Base-by-base conservation (phyloP, 768 basidiomycete species). In the Rubroboletus satanas region DNA sequence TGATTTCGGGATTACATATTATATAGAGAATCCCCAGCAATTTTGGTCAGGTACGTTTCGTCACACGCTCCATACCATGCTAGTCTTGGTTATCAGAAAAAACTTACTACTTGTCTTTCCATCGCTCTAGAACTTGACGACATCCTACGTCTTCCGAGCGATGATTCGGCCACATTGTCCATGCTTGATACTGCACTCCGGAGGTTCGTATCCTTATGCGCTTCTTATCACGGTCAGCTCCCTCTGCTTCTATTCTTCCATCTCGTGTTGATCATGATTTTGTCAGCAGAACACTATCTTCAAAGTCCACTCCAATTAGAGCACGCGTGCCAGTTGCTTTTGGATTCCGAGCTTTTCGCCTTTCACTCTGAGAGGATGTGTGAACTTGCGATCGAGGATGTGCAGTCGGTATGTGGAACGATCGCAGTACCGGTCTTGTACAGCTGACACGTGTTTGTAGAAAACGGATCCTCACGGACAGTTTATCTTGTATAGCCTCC, bases 301-400 rank as follows among this genome's bases (percentile, higher is more conserved):
- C 87, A 91, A 57, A 87, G 83, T 51, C 87, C 88, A 4, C 70
- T 88, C 26, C 93, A 96, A 63, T 78, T 98, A 44, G 83, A 93
- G 57, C 87, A 93, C 67, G 93, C 93, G 11, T 88, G 88, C 61
- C 75, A 80, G 38, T 71, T 88, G 31, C 74, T 98, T 12, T 75
- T 95, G 39, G 82, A 84, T 51, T 93, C 91, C 0, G 93, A 95
- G 65, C 79, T 98, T 38, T 97, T 98, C 63, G 71, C 81, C 3
- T 95, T 90, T 64, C 93, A 98, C 70, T 93, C 91, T 4, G 93
- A 94, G 66, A 77, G 96, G 33, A 95, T 95, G 90, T 83, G 86
- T 52, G 88, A 92, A 60, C 80, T 89, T 39, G 74, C 93, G 45
- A 75, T 88, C 36, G 79, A 85, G 45, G 85, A 91, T 62, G 81